These are phyloP conservation scores for Cochlearia excelsa DNA, from an alignment of 345 rosid species.

Conservation along the genomic window DNA sequence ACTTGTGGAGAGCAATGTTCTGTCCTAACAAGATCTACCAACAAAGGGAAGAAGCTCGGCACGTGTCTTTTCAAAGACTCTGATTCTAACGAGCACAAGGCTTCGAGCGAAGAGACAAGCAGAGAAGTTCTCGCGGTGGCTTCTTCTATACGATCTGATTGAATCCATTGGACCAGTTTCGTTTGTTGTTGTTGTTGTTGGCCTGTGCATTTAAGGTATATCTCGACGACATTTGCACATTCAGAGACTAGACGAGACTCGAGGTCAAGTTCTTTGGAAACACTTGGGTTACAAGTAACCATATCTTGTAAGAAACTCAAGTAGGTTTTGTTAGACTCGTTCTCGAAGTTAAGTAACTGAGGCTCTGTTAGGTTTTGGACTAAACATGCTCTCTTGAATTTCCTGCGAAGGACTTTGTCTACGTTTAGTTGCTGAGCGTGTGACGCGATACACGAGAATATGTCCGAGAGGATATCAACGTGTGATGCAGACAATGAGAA, in stretches of 20 bases:
- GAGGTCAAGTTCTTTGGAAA: constrained; percentile 50
- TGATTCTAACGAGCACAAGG: constrained; percentile 49
- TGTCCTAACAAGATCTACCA: constrained; percentile 74
- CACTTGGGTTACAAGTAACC: constrained; percentile 39
- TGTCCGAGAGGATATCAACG: constrained; percentile 47
- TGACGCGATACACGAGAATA: constrained; percentile 59
- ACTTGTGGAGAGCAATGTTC: constrained; percentile 89
- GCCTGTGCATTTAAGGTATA: constrained; percentile 60
- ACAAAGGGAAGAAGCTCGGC: constrained; percentile 59
- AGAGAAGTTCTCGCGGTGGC: constrained; percentile 66
- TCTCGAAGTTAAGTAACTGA: constrained; percentile 78
- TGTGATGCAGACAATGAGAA: constrained; percentile 50
- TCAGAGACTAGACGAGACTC: constrained; percentile 57
- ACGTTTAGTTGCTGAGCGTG: constrained; percentile 68
- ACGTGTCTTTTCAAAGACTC: constrained; percentile 53
- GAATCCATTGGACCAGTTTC: constrained; percentile 51
- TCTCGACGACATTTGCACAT: constrained; percentile 56
- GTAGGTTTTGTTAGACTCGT: constrained; percentile 67
- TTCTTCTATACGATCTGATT: constrained; percentile 70
- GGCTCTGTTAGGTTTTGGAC: constrained; percentile 76
- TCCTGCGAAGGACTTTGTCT: constrained; percentile 49
- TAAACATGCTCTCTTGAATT: constrained; percentile 65
- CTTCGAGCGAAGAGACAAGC: constrained; percentile 58
- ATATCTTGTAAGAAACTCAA: constrained; percentile 61
- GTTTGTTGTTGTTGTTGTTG: constrained; percentile 12